A percentile compares a stretch with the other conserved stretches of the same genome.
phyloP scores from a whole-genome alignment of 1,284 basidiomycete genomes.

The Acaromyces ingoldii region DNA sequence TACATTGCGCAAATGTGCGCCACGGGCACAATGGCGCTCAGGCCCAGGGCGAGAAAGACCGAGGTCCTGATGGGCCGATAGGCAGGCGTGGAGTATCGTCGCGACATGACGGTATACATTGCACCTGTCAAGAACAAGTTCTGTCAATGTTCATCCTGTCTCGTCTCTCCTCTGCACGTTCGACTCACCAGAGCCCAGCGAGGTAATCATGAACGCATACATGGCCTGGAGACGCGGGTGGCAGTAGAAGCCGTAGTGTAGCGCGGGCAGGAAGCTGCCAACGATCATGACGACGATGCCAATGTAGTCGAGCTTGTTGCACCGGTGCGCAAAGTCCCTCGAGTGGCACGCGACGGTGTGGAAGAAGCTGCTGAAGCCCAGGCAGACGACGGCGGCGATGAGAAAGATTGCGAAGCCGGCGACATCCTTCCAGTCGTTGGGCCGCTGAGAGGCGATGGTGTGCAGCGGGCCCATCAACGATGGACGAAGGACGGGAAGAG shows the following conservation, averaged over 20 bases:
- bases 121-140: too few relatives aligned
- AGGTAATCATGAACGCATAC: conserved; percentile 55
- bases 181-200: conserved; percentile 58
- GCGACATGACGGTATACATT: conserved; percentile 71
- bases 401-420: conserved; percentile 67
- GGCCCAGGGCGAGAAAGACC: conserved; percentile 74
- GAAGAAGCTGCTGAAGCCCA: conserved; percentile 69
- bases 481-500: neutral
- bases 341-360: conserved; percentile 76
- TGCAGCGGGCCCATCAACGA: neutral
- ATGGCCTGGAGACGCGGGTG: conserved; percentile 30
- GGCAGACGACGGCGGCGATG: conserved; percentile 67
- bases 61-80: conserved; percentile 72
- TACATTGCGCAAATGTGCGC: conserved; percentile 60
- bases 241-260: conserved; percentile 51
- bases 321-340: conserved; percentile 46
- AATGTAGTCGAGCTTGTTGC: conserved; percentile 18
- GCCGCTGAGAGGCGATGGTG: neutral
- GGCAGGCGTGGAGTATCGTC: conserved; percentile 69
- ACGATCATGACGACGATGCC: conserved; percentile 62
- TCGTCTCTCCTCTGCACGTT: too few relatives aligned
- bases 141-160: too few relatives aligned
- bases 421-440: conserved; percentile 61
- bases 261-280: conserved; percentile 72
- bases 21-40: conserved; percentile 68